Evolutionary conservation across 306 rosid genomes (phyloP), one percentile per base, ranked within the genome.

Genomic region (Lathyrus tuberosus): DNA sequence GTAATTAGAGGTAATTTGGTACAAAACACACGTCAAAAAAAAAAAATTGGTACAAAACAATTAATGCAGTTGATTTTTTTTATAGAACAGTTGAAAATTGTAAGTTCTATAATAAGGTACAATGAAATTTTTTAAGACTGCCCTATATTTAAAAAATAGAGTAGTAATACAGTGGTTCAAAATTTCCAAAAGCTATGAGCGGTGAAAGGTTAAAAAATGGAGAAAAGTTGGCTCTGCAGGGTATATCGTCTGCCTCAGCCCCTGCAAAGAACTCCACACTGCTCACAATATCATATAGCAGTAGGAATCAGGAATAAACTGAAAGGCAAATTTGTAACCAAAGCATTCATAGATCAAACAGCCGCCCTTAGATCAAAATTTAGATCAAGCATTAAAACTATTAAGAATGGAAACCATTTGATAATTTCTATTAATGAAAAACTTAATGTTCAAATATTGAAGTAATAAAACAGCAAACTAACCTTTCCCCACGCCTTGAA

Each of bases 401-500:
- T 13, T 57, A 41, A 58, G 37, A 67, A 77, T 49, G 44, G 54
- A 22, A 58, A 74, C 57, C 9, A 11, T 69, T 63, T 52, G 54
- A 48, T 4, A 62, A 33, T 37, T 70, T 33, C 13, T 10, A 51
- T 57, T 17, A 43, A 24, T 43, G 44, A 22, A 47, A 49, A 46
- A 62, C 3, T 14, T 10, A 70, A 58, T 62, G 41, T 44, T 28
- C 4, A 65, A 68, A 77, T 49, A 6, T 64, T 67, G 61, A 72
- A 42, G 42, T 38, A 62, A 67, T 24, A 40, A 61, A 75, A 7
- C 15, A 4, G 7, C 15, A 12, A 65, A 46, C 84, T 37, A 59
- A 90, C 97, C 96, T 87, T 90, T 88, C 66, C 97, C 96, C 30
- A 79, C 97, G 35, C 97, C 97, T 78, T 87, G 84, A 81, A 90